A percentile compares a stretch with the other conserved stretches of the same genome.
phyloP scores from a whole-genome alignment of 1,139 yeast species.

The Saccharomyces hybrid region DNA sequence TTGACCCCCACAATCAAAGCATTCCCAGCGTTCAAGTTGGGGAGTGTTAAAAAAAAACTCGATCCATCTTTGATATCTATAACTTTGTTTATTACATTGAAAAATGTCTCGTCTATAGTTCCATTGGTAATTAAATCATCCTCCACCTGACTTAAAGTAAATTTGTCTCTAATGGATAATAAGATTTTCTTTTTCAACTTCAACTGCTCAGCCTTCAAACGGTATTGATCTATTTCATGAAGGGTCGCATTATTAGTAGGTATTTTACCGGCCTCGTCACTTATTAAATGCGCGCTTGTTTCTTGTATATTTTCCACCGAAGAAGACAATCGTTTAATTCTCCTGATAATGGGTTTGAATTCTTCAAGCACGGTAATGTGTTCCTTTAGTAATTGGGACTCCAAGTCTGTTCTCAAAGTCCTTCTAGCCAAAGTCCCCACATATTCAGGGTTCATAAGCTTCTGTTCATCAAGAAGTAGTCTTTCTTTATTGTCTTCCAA shows the following conservation, averaged over 20 bases:
- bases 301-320: constrained; percentile 40
- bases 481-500: constrained; percentile 38
- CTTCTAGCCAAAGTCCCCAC: constrained; percentile 52
- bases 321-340: constrained; percentile 34
- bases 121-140: constrained; percentile 45
- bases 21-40: constrained; percentile 63
- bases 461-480: constrained; percentile 31
- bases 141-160: constrained; percentile 67
- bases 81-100: constrained; percentile 51
- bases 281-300: constrained; percentile 36
- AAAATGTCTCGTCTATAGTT: constrained; percentile 52
- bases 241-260: constrained; percentile 2
- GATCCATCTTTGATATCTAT: constrained; percentile 55
- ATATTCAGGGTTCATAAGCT: constrained; percentile 43
- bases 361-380: constrained; percentile 54
- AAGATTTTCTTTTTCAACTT: constrained; percentile 50
- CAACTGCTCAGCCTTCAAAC: constrained; percentile 27
- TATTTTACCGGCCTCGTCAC: constrained; percentile 5
- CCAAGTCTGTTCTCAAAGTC: constrained; percentile 59
- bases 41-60: constrained; percentile 57
- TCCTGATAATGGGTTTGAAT: constrained; percentile 48
- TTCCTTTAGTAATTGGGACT: constrained; percentile 58
- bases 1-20: constrained; percentile 59
- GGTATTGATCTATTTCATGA: constrained; percentile 7
- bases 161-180: constrained; percentile 52